Conservation (phyloP, 2,329 filamentous ascomycete species). For the Neonectria coccinea region DNA sequence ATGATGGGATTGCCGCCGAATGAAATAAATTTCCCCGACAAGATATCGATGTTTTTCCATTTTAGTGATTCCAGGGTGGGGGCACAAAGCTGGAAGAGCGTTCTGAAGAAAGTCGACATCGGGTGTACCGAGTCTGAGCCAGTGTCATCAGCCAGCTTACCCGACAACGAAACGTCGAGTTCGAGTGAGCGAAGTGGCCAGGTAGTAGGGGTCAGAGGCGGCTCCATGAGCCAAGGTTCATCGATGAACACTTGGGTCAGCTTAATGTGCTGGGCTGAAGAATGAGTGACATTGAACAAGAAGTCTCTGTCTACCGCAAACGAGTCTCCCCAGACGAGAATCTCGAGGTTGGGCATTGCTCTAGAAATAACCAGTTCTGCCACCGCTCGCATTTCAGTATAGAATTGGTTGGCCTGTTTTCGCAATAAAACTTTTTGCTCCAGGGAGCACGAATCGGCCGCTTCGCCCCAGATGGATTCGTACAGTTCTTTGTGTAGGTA, state of each 20-base stretch:
- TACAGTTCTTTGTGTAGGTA: neutral
- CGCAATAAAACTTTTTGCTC: neutral
- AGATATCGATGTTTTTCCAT: neutral
- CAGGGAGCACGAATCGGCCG: neutral
- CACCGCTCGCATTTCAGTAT: neutral
- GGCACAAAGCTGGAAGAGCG: conserved; percentile 22
- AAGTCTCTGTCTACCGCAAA: conserved; percentile 8
- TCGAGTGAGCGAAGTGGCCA: conserved; percentile 22
- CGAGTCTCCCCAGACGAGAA: conserved; percentile 17
- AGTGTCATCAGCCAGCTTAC: neutral
- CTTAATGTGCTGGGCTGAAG: conserved; percentile 1
- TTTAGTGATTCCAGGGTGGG: conserved; percentile 25
- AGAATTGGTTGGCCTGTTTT: neutral
- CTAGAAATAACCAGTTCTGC: neutral
- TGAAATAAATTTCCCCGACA: neutral
- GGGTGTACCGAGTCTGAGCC: neutral
- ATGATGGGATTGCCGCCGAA: neutral
- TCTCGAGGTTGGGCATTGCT: conserved; percentile 29
- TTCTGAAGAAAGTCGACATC: conserved; percentile 7
- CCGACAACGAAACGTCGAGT: neutral
- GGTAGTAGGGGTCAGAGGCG: conserved; percentile 10
- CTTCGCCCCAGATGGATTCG: neutral
- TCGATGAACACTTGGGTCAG: neutral
- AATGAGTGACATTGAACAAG: conserved; percentile 6
- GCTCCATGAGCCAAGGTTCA: conserved; percentile 5